Evolutionary conservation across 2,329 filamentous ascomycete genomes (phyloP).

Genomic region (Diatrype stigma): DNA sequence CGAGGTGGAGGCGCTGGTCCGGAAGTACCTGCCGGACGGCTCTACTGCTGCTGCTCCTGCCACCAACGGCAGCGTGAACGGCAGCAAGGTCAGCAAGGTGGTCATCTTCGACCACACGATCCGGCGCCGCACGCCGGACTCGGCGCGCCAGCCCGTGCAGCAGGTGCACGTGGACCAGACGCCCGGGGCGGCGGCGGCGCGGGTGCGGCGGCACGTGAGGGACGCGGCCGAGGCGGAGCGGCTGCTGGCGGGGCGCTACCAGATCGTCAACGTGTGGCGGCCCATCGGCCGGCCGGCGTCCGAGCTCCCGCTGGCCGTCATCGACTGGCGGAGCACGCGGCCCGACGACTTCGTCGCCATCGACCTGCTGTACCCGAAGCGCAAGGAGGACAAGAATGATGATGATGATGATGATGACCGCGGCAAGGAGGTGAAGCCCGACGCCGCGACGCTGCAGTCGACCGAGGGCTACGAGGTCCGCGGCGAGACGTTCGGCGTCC

Average conservation of each 20-base stretch:
- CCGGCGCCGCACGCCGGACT: slow-evolving; percentile 47
- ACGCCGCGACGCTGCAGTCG: slow-evolving; percentile 39
- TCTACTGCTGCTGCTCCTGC: too few relatives aligned
- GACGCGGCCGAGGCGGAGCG: slow-evolving; percentile 46
- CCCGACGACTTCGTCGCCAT: slow-evolving; percentile 57
- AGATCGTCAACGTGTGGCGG: slow-evolving; percentile 69
- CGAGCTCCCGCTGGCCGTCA: slow-evolving; percentile 58
- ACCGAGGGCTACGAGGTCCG: slow-evolving; percentile 56
- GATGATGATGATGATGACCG: slow-evolving; percentile 42
- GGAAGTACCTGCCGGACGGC: slow-evolving; percentile 42
- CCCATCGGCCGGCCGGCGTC: slow-evolving; percentile 59
- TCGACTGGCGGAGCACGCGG: slow-evolving; percentile 57
- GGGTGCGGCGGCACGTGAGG: slow-evolving; percentile 57
- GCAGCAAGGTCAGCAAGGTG: slow-evolving; percentile 28
- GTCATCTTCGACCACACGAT: slow-evolving; percentile 73
- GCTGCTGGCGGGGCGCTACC: slow-evolving; percentile 54
- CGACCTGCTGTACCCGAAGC: slow-evolving; percentile 56
- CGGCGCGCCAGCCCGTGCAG: slow-evolving; percentile 62
- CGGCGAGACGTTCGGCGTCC: slow-evolving; percentile 60
- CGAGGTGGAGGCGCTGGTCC: slow-evolving; percentile 56
- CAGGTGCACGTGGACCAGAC: slow-evolving; percentile 72
- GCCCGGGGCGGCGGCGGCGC: slow-evolving; percentile 53
- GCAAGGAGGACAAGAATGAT: slow-evolving; percentile 22
- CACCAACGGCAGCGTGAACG: neutral
- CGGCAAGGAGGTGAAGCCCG: slow-evolving; percentile 53